Base-by-base conservation (phyloP, 345 rosid genomes). In the Salix suchowensis region DNA sequence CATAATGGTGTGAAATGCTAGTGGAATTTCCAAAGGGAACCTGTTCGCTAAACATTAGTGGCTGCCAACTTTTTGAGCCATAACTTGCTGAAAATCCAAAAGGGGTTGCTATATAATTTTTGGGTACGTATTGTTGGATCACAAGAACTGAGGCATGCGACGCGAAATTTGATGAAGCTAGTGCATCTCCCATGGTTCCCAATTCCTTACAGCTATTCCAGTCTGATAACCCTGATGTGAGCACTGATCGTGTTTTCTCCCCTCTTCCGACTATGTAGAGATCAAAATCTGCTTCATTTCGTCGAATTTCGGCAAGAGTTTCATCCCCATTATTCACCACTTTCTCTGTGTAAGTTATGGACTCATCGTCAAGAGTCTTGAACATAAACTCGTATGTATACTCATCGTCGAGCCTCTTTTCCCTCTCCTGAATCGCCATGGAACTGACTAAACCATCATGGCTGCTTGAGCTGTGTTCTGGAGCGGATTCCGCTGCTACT, bases 261-360 rank as follows among this genome's bases (percentile, higher is more conserved):
- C 65, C 78, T 75, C 71, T 75, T 65, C 72, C 78, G 24, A 66
- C 61, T 36, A 75, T 52, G 40, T 65, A 75, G 7, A 75, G 65
- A 54, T 65, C 62, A 24, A 48, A 52, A n/a, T 42, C 48, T 8
- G 7, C 19, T 21, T 48, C 58, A 23, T 30, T 16, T 30, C 30
- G 21, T 28, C 72, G 67, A 9, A 75, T 65, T 24, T 44, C 34
- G 0, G 64, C 65, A 1, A 75, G 14, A 4, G 65, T 75, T 65
- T 75, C 71, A 0, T 66, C 71, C 13, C 72, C 72, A 14, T 32
- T 65, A 34, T 34, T 67, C 15, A 50, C 78, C 9, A 19, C 65
- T 23, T 65, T 66, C 52, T 75, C 78, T 14, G 39, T 5, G 48
- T 46, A 75, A 12, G 7, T 46, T 6, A 75, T 54, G 48, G 62